Percentiles rank a stretch among this genome's conserved stretches.
Evolutionary conservation across 371 early-diverging fungal genomes (phyloP).

Genomic region (Mortierella sp.): DNA sequence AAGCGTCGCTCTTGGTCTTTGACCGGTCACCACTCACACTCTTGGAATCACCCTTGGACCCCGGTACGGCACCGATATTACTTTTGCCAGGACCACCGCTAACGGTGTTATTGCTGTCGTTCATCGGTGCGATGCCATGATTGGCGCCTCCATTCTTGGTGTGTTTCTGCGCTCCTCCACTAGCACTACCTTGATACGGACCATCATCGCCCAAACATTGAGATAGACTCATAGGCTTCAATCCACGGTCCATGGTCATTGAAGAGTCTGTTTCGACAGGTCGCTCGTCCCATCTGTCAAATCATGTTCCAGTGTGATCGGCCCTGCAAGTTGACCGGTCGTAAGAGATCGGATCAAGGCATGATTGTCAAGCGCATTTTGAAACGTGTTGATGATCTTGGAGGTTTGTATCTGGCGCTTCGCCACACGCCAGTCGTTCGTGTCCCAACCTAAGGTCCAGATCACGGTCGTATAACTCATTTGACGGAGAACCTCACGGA

Average conservation of each 20-base stretch:
- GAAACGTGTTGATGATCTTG: constrained; percentile 31
- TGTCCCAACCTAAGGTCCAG: constrained; percentile 60
- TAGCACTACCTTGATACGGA: constrained; percentile 21
- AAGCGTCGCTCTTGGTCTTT: constrained; percentile 11
- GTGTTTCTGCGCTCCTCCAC: background rate
- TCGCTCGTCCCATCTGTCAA: constrained; percentile 25
- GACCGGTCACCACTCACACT: background rate
- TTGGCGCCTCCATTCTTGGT: background rate
- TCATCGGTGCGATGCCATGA: background rate
- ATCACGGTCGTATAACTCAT: constrained; percentile 60
- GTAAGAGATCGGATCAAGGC: constrained; percentile 14
- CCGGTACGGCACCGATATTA: background rate
- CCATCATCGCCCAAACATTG: constrained; percentile 31
- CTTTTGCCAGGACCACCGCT: background rate
- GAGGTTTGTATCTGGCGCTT: constrained; percentile 15
- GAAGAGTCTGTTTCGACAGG: constrained; percentile 27
- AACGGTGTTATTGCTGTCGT: background rate
- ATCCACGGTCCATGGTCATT: constrained; percentile 19
- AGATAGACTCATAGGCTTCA: constrained; percentile 45
- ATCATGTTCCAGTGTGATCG: constrained; percentile 56
- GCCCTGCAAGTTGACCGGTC: constrained; percentile 27
- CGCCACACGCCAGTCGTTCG: constrained; percentile 55
- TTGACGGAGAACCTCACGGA: constrained; percentile 72
- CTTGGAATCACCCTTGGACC: constrained; percentile 1
- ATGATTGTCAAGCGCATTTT: constrained; percentile 33